Evolutionary conservation across 2,329 filamentous ascomycete genomes (phyloP).

Genomic region (Diaporthe velutina): DNA sequence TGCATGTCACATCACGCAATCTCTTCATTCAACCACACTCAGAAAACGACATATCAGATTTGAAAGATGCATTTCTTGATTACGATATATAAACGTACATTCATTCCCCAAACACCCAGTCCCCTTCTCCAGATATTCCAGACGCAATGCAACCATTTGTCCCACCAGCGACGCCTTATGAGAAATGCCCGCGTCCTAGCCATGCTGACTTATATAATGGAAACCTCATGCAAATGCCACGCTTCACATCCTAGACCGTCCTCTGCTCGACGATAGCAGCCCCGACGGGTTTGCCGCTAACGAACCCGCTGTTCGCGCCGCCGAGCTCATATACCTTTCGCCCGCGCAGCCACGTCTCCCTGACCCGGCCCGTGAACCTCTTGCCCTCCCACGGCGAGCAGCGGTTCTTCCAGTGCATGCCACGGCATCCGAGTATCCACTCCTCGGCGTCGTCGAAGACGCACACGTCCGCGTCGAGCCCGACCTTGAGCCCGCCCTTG

Average conservation of each 20-base stretch:
- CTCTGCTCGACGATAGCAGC: constrained; percentile 72
- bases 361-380: constrained; percentile 81
- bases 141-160: constrained; percentile 30
- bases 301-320: constrained; percentile 64
- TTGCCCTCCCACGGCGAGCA: constrained; percentile 92
- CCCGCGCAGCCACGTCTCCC: constrained; percentile 88
- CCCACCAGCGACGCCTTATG: constrained; percentile 12
- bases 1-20: constrained; percentile 27
- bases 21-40: background rate
- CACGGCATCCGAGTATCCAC: constrained; percentile 80
- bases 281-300: constrained; percentile 61
- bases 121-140: background rate
- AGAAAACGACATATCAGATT: constrained; percentile 8
- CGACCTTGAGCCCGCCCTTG: constrained; percentile 85
- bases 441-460: constrained; percentile 88
- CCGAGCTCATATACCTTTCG: constrained; percentile 79
- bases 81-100: background rate
- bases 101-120: background rate
- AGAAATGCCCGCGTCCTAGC: background rate
- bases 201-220: background rate
- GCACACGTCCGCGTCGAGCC: constrained; percentile 91
- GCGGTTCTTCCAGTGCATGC: constrained; percentile 96
- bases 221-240: background rate
- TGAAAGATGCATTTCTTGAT: background rate
- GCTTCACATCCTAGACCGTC: constrained; percentile 47